Percentiles rank a stretch among this genome's conserved stretches.
Conservation (phyloP, 495 filamentous ascomycete genomes). For the Penicillium angulare region DNA sequence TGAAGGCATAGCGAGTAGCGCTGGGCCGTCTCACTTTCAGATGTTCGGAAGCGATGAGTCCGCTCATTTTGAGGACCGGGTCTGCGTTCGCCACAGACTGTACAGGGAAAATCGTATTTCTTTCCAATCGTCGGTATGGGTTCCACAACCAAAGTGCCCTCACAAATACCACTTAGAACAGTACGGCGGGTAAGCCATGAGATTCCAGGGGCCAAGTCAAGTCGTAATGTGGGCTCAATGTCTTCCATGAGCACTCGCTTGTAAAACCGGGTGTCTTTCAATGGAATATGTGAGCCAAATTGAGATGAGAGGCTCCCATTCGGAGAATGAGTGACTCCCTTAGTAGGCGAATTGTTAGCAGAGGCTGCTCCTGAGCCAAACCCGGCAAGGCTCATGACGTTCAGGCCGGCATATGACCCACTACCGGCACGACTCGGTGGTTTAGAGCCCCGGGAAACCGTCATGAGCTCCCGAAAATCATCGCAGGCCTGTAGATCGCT, state of each 20-base stretch:
- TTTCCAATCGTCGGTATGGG: slow-evolving; percentile 64
- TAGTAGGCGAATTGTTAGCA: slow-evolving; percentile 39
- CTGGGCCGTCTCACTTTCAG: slow-evolving; percentile 79
- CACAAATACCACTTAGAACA: slow-evolving; percentile 76
- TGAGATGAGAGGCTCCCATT: slow-evolving; percentile 40
- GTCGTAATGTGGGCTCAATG: slow-evolving; percentile 87
- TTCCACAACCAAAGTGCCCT: slow-evolving; percentile 87
- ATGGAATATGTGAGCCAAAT: slow-evolving; percentile 41
- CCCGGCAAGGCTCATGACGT: slow-evolving; percentile 58
- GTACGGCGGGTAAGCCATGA: slow-evolving; percentile 88
- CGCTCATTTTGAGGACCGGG: slow-evolving; percentile 66
- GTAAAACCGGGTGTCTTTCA: slow-evolving; percentile 93
- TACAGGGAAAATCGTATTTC: slow-evolving; percentile 70
- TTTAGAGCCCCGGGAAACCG: slow-evolving; percentile 59
- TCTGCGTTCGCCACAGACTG: slow-evolving; percentile 83
- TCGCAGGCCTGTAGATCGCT: slow-evolving; percentile 76
- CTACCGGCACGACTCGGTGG: slow-evolving; percentile 64
- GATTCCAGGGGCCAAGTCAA: slow-evolving; percentile 85
- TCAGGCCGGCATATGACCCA: slow-evolving; percentile 64
- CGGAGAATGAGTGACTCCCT: slow-evolving; percentile 39
- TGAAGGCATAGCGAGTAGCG: slow-evolving; percentile 87
- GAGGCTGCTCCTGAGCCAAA: slow-evolving; percentile 47
- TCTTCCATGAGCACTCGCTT: slow-evolving; percentile 86
- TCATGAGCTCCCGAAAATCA: slow-evolving; percentile 79
- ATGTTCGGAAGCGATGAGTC: slow-evolving; percentile 85